Evolutionary conservation across 768 basidiomycete genomes (phyloP), one percentile per base, ranked within the genome.

Genomic region (Termitomyces titanicus): DNA sequence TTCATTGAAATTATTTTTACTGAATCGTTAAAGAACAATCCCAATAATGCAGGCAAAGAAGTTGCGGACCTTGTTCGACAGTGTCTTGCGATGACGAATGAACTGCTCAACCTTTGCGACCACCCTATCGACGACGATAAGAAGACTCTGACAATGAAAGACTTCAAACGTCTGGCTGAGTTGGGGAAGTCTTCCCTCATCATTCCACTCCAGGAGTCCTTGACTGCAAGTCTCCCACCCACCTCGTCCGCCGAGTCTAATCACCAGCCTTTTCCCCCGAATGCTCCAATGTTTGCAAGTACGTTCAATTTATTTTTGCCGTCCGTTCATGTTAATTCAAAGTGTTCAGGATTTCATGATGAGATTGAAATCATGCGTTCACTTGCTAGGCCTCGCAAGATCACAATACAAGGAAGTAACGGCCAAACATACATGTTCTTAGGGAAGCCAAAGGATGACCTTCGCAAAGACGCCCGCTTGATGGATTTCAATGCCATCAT

Each of bases 401-500:
- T 99, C 56, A 86, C 85, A 1, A 88, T 98, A 46, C 74, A 72
- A 27, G 95, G 92, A 0, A 87, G 83, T 60, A 84, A 98, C 64
- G 94, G 94, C 1, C 82, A 86, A 54, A 74, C 73, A 11, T 98
- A 98, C 73, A 86, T 85, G 72, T 98, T 98, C 76, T 78, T 99
- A 7, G 92, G 92, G 50, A 99, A 99, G 69, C 96, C 96, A 8
- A 93, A 94, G 69, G 97, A 99, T 67, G 97, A 99, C 71, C 77
- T 99, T 31, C 82, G 97, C 37, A 99, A 99, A 74, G 97, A 99
- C 64, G 95, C 94, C 0, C 82, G 97, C 5, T 70, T 99, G 51
- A 98, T 98, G 96, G 97, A 98, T 66, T 92, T 98, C 72, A 95
- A 98, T 64, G 83, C 90, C 3, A 94, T 99, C 70, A 94, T 99